phyloP scores from a whole-genome alignment of 2,329 filamentous ascomycete species.

The Xylaria sp. region DNA sequence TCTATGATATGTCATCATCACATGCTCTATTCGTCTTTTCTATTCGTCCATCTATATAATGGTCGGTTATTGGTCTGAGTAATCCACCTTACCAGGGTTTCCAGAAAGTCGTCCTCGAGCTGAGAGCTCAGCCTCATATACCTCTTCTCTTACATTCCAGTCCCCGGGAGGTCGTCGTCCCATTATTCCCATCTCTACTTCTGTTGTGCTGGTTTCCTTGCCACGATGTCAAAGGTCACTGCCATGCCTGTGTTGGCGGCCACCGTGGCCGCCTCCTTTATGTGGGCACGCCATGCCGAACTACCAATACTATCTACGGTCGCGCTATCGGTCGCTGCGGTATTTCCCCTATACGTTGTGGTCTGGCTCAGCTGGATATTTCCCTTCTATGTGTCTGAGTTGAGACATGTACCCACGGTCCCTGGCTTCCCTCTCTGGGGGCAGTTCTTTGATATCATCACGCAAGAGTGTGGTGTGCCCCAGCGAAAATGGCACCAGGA shows the following conservation, averaged over 20 bases:
- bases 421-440: constrained; percentile 46
- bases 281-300: constrained; percentile 30
- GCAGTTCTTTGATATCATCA: constrained; percentile 46
- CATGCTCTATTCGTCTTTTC: constrained; percentile 11
- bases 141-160: constrained; percentile 4
- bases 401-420: constrained; percentile 47
- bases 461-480: constrained; percentile 44
- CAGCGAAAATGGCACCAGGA: constrained; percentile 46
- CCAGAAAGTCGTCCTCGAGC: background rate
- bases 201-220: background rate
- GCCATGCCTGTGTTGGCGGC: constrained; percentile 29
- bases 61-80: constrained; percentile 17
- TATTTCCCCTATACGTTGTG: constrained; percentile 35
- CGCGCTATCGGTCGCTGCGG: constrained; percentile 17
- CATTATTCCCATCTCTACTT: background rate
- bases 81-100: constrained; percentile 4
- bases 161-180: constrained; percentile 2
- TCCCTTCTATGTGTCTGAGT: constrained; percentile 45
- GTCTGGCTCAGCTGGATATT: constrained; percentile 44
- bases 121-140: constrained; percentile 19
- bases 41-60: constrained; percentile 19
- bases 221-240: constrained; percentile 29
- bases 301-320: constrained; percentile 26
- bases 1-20: constrained; percentile 16
- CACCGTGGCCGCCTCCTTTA: constrained; percentile 30